Base-by-base conservation (phyloP, 495 filamentous ascomycete genomes). In the Penicillium diatomitis region DNA sequence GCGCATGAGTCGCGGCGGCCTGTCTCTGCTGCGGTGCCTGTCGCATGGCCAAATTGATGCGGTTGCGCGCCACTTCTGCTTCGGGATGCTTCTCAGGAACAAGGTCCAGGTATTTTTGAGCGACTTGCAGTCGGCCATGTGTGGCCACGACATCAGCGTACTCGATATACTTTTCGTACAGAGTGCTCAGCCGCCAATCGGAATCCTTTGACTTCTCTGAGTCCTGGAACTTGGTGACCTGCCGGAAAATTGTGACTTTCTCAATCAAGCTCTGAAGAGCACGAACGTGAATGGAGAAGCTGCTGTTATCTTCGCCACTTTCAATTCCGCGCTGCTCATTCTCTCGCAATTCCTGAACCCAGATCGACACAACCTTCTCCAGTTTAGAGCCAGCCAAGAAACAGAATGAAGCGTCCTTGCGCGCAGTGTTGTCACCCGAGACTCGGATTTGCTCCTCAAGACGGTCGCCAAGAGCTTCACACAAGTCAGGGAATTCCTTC, bases 141-240 rank as follows among this genome's bases (percentile, higher is more conserved):
- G 88, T 81, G 37, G 92, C 88, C 47, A 92, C 84, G 56, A 99
- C 86, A 61, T 97, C 92, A 7, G 92, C 90, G 67, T 96, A 99
- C 70, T 99, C 91, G 20, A 82, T 83, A 58, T 99, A 99, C 69
- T 94, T 95, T 61, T 90, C 85, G 61, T 99, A 99, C 36, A 99
- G 75, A 1, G 81, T 73, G 38, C 78, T 77, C 40, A 99, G 83
- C 68, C 94, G 95, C 94, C 94, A 99, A 45, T 82, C 88, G 0
- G 83, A 80, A 4, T 72, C 68, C 34, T 80, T 76, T 44, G 70
- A 70, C 48, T 75, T 79, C 50, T 96, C 89, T 5, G 73, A 72
- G 60, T 99, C 92, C 52, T 85, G 64, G 69, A 95, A 99, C 55
- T 91, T 90, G 46, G 87, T 90, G 38, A 92, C 90, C 57, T 95